Conservation (phyloP, 140 eudicot species). For the Flaveria floridana region DNA sequence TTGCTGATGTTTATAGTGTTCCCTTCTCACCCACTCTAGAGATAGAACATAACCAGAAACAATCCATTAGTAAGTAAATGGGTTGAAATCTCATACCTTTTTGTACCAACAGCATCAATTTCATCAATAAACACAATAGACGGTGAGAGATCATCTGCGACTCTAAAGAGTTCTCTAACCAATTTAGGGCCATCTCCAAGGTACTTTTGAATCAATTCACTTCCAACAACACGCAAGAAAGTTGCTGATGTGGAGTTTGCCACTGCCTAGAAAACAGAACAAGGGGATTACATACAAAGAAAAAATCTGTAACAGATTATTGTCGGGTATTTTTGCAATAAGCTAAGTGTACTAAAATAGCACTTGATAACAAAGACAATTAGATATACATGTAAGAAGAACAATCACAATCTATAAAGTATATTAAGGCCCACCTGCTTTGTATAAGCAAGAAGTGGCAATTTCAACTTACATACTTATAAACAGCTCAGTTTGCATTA, state of each 20-base stretch:
- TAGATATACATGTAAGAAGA: background rate
- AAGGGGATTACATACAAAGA: background rate
- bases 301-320: background rate
- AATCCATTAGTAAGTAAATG: background rate
- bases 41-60: background rate
- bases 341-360: background rate
- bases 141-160: conserved; percentile 93
- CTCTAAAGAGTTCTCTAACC: conserved; percentile 89
- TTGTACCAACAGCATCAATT: conserved; percentile 92
- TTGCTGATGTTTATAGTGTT: background rate
- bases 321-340: background rate
- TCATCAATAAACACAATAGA: conserved; percentile 91
- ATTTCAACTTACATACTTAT: background rate
- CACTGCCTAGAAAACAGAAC: conserved; percentile 61
- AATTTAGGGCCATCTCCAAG: conserved; percentile 93
- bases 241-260: conserved; percentile 96
- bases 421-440: background rate
- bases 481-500: background rate
- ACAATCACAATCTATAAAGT: background rate
- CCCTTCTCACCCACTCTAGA: background rate
- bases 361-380: background rate
- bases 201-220: conserved; percentile 90
- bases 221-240: conserved; percentile 91
- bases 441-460: background rate
- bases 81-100: conserved; percentile 46